Conservation (phyloP, 495 filamentous ascomycete species). For the Evernia prunastri region DNA sequence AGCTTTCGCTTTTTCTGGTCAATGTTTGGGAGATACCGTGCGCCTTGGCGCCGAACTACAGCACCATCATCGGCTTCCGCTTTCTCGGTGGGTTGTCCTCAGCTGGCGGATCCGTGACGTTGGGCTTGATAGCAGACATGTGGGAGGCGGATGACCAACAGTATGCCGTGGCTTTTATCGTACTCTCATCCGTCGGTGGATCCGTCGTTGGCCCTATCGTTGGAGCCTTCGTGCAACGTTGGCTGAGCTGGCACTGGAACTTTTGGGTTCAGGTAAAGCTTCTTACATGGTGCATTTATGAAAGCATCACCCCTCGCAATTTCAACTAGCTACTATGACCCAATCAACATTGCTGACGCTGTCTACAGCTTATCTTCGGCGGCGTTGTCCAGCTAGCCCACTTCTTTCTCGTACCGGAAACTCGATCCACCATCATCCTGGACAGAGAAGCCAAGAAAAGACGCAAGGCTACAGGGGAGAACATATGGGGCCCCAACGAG, state of each 20-base stretch:
- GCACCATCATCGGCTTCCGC: slow-evolving; percentile 57
- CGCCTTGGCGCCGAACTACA: slow-evolving; percentile 63
- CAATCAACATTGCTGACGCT: neutral
- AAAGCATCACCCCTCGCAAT: neutral
- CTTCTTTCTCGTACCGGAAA: slow-evolving; percentile 62
- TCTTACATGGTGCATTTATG: neutral
- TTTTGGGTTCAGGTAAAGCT: slow-evolving; percentile 60
- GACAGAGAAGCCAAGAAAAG: slow-evolving; percentile 61
- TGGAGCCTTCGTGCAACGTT: slow-evolving; percentile 66
- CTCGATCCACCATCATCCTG: slow-evolving; percentile 58
- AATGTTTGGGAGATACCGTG: slow-evolving; percentile 73
- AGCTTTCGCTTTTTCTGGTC: slow-evolving; percentile 61
- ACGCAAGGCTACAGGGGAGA: slow-evolving; percentile 49
- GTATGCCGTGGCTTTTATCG: slow-evolving; percentile 66
- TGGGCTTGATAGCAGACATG: slow-evolving; percentile 79
- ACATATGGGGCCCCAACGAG: slow-evolving; percentile 60
- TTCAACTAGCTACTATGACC: neutral
- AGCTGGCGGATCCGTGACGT: slow-evolving; percentile 72
- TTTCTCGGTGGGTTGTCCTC: slow-evolving; percentile 64
- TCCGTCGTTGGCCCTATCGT: slow-evolving; percentile 72
- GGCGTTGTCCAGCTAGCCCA: slow-evolving; percentile 58
- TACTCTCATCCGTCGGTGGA: slow-evolving; percentile 69
- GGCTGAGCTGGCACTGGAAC: slow-evolving; percentile 65
- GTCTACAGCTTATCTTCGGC: slow-evolving; percentile 54
- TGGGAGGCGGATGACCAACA: slow-evolving; percentile 68